phyloP scores from a whole-genome alignment of 306 rosid species.

The Dalbergia cultrata region DNA sequence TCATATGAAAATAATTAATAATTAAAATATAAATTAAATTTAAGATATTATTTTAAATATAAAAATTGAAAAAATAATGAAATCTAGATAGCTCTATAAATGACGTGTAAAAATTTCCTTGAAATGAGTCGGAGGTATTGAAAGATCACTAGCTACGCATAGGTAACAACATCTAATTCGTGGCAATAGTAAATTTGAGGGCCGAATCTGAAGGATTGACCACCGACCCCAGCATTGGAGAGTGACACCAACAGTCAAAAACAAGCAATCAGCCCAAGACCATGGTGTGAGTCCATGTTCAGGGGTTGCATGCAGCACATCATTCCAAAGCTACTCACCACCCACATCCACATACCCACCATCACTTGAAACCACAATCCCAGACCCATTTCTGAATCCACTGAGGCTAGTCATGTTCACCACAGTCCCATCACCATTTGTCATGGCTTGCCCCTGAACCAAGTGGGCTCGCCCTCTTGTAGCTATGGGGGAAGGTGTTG shows the following conservation, averaged over 20 bases:
- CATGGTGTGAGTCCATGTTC: conserved; percentile 64
- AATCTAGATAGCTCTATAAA: too few relatives aligned
- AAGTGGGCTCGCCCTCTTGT: conserved; percentile 64
- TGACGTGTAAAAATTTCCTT: too few relatives aligned
- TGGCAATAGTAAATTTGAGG: conserved; percentile 80
- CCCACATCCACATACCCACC: conserved; percentile 67
- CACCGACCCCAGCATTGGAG: conserved; percentile 90
- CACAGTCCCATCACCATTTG: conserved; percentile 52
- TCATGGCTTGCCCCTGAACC: conserved; percentile 60
- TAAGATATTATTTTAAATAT: too few relatives aligned
- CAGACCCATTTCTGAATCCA: conserved; percentile 21
- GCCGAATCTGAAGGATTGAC: conserved; percentile 75
- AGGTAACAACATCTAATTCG: conserved; percentile 80
- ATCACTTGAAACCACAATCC: not conserved
- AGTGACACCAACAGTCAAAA: too few relatives aligned
- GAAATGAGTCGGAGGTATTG: too few relatives aligned
- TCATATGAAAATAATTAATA: too few relatives aligned
- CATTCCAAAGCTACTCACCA: conserved; percentile 82
- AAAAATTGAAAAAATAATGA: too few relatives aligned
- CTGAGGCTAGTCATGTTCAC: conserved; percentile 56
- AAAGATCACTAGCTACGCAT: conserved; percentile 33
- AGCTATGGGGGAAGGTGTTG: conserved; percentile 54
- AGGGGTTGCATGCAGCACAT: conserved; percentile 66
- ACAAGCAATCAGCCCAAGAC: conserved; percentile 86
- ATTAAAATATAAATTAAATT: too few relatives aligned